Evolutionary conservation across 495 filamentous ascomycete species (phyloP), one percentile per base, ranked within the genome.

Genomic region (Podospora anserina): DNA sequence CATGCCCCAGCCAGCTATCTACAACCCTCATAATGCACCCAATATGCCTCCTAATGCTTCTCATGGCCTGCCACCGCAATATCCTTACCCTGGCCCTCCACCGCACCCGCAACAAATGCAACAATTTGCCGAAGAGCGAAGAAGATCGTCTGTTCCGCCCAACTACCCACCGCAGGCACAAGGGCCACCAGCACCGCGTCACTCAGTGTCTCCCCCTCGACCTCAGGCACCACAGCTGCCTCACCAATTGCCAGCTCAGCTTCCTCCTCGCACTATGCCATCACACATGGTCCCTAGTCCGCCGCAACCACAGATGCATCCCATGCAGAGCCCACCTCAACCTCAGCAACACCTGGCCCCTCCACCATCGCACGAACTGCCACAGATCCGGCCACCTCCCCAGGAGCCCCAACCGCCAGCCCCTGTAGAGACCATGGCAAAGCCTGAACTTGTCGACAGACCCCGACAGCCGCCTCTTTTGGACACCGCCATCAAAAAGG

Each of bases 1-100:
- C 75, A 92, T 96, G 85, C 86, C 91, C 9, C 92, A 95, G 70
- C 89, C 91, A 3, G 87, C 92, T 28, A 90, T 97, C 71, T 96
- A 94, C 77, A 92, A 92, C 74, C 88, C 88, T 7, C 92, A 92
- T 71, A 84, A 86, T 63, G 74, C 81, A 66, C 74, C 83, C 34
- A 79, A 77, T 34, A 85, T 84, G 74, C 77, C 78, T 34, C 79
- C 64, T 70, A 80, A 62, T 75, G 84, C 82, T 62, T 80, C 80
- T 64, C 84, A 85, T 30, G 75, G 80, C 15, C 74, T 80, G 61
- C 81, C 80, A 69, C 78, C 78, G 66, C 78, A 78, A 64, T 79
- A 82, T 34, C 79, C 78, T 32, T 71, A 79, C 16, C 79, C 79
- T 39, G 80, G 79, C n/a, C 83, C 7, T 20, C 68, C 34, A 54